Conservation (phyloP, 768 basidiomycete genomes). For the Auriscalpium vulgare region DNA sequence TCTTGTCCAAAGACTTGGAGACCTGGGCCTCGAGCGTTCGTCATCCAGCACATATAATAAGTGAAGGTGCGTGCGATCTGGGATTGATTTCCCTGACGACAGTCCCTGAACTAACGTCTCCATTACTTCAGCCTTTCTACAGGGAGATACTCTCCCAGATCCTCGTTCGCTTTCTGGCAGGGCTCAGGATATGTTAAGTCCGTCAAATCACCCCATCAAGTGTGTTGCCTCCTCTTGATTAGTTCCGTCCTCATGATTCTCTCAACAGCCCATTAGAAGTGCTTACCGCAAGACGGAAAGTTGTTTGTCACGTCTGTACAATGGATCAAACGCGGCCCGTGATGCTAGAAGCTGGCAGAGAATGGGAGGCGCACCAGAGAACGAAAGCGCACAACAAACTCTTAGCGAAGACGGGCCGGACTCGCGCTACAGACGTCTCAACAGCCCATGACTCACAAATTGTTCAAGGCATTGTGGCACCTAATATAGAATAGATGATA, state of each 20-base stretch:
- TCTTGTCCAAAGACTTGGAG: slow-evolving; percentile 36
- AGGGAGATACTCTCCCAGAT: slow-evolving; percentile 38
- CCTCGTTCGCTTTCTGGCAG: slow-evolving; percentile 46
- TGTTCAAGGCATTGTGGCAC: no score
- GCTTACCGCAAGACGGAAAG: slow-evolving; percentile 47
- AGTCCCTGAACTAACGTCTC: not conserved
- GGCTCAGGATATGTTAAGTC: slow-evolving; percentile 40
- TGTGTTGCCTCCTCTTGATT: not conserved
- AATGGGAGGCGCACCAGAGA: slow-evolving; percentile 51
- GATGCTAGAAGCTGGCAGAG: slow-evolving; percentile 48
- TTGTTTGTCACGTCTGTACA: slow-evolving; percentile 60
- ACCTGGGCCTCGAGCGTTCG: slow-evolving; percentile 55
- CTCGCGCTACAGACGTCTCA: no score
- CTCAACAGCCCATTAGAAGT: slow-evolving; percentile 45
- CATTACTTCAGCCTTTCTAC: slow-evolving; percentile 5
- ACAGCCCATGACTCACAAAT: no score
- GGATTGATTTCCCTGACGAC: not conserved
- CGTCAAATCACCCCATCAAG: slow-evolving; percentile 40
- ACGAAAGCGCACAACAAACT: slow-evolving; percentile 50
- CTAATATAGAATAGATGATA: no score
- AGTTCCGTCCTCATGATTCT: slow-evolving; percentile 1
- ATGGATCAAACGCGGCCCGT: slow-evolving; percentile 44
- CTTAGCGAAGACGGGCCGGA: slow-evolving; percentile 15
- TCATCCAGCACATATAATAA: slow-evolving; percentile 40
- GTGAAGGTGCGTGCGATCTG: slow-evolving; percentile 32